Evolutionary conservation across 148 eudicot species (phyloP), one percentile per base, ranked within the genome.

Genomic region (Silene uniflora): DNA sequence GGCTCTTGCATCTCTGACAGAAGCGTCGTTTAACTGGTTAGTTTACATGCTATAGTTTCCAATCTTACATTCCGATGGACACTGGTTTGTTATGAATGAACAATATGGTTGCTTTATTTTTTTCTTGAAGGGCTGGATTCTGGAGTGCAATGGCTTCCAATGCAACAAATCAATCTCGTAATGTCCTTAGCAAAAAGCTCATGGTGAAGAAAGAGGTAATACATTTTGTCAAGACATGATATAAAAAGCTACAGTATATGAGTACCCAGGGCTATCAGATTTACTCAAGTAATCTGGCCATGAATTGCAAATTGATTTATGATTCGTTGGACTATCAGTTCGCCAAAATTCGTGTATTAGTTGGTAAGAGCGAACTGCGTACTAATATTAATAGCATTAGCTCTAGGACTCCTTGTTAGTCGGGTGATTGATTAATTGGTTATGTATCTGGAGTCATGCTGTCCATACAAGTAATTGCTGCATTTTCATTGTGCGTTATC

Each of bases 81-180:
- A 8, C 16, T 10, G 75, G 49, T 67, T 12, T 67, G 18, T 42
- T 75, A 27, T 25, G 32, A 70, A 61, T 44, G 7, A 61, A 21
- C 67, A 22, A 16, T 62, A 7, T 62, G 25, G 21, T 82, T 46
- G 75, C 11, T 22, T 67, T n/a, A 17, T 62, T 71, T 82, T 24
- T 24, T 76, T 25, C 64, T 42, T 81, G 52, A 82, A 86, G 99
- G 99, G 89, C 92, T 75, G 99, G 99, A 17, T 95, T 95, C 80
- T 95, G 90, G 96, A 92, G 96, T 88, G 98, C 98, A 59, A 93
- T 93, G 98, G 98, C 97, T 49, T 93, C 98, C 54, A 93, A 93
- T 84, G 32, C 87, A 78, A 87, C 96, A 19, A 86, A 86, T 72
- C 98, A 93, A 83, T 93, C 98, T 64, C 98, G 98, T 52, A 93